Conservation (phyloP, 495 filamentous ascomycete genomes). For the Xylaria acuta region DNA sequence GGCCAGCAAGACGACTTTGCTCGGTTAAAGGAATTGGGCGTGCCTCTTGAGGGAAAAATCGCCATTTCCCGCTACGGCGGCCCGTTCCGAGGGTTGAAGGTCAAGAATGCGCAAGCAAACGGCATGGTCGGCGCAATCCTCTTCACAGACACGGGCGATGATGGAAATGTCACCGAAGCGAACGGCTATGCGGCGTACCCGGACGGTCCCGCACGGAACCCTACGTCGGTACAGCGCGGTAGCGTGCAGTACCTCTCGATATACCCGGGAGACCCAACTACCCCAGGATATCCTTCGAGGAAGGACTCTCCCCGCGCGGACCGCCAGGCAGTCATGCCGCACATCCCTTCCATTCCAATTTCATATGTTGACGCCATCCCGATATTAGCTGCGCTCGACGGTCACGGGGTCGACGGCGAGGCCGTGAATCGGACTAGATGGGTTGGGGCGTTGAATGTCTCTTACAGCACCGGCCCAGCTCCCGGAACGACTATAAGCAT, state of each 20-base stretch:
- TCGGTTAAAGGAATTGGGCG: conserved; percentile 70
- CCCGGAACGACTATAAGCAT: conserved; percentile 74
- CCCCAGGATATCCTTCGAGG: conserved; percentile 88
- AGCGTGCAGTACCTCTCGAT: conserved; percentile 76
- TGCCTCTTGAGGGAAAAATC: conserved; percentile 79
- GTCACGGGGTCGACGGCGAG: conserved; percentile 73
- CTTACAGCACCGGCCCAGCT: conserved; percentile 85
- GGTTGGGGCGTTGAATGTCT: conserved; percentile 73
- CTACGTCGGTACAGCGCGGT: conserved; percentile 82
- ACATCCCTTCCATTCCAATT: conserved; percentile 85
- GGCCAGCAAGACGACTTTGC: conserved; percentile 80
- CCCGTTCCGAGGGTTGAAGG: conserved; percentile 82
- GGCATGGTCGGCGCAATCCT: conserved; percentile 84
- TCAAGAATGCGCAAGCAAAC: conserved; percentile 82
- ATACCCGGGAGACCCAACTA: conserved; percentile 67
- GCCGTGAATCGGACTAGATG: conserved; percentile 75
- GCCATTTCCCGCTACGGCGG: conserved; percentile 79
- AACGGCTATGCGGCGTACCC: conserved; percentile 81
- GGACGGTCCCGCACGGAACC: conserved; percentile 79
- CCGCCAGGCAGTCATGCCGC: conserved; percentile 65
- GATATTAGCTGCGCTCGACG: conserved; percentile 79
- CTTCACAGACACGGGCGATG: conserved; percentile 82
- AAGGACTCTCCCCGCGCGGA: conserved; percentile 75
- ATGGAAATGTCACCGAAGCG: conserved; percentile 75
- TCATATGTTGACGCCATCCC: conserved; percentile 82